Evolutionary conservation across 2,329 filamentous ascomycete genomes (phyloP), one percentile per base, ranked within the genome.

Genomic region (Herpomyces periplanetae): DNA sequence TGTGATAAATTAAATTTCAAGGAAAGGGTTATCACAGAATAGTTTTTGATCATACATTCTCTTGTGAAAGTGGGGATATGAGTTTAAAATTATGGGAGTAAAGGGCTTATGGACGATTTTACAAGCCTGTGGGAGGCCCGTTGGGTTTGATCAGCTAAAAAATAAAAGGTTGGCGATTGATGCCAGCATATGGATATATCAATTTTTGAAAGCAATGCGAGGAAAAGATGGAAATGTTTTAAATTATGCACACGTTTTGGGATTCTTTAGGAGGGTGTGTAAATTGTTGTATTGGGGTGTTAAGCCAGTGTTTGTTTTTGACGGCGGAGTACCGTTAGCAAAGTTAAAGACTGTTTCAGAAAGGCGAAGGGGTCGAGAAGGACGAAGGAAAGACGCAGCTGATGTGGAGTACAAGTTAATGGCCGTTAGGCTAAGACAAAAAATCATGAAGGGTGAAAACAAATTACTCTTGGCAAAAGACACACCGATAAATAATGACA

Each of bases 151-250:
- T 30, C 87, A 75, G 7, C 57, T 96, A 24, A 91, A 91, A 38
- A 68, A 65, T 29, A 88, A 87, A 42, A 69, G 80, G 8, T 62
- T 96, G 19, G 84, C 80, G 17, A 69, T 96, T 28, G 80, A 96
- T 41, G 80, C 84, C 23, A 88, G 73, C 6, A 96, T 96, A 35
- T 96, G 80, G 80, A 91, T 96, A 30, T 96, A 96, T 47, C 80
- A 96, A 35, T 96, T 96, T 33, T 56, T 96, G 30, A 96, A 96
- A 43, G 80, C 84, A 5, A 80, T 96, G 5, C 73, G 80, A 30
- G 80, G 96, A 41, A 88, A 91, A 33, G 80, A 96, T 40, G 80
- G 80, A 20, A 87, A 96, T 34, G 80, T 80, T 1, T 48, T 96
- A 20, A 68, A 73, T 26, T 96, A 88, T 42, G 75, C 68, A 12